phyloP scores from a whole-genome alignment of 345 rosid species.

The Euclidium syriacum region DNA sequence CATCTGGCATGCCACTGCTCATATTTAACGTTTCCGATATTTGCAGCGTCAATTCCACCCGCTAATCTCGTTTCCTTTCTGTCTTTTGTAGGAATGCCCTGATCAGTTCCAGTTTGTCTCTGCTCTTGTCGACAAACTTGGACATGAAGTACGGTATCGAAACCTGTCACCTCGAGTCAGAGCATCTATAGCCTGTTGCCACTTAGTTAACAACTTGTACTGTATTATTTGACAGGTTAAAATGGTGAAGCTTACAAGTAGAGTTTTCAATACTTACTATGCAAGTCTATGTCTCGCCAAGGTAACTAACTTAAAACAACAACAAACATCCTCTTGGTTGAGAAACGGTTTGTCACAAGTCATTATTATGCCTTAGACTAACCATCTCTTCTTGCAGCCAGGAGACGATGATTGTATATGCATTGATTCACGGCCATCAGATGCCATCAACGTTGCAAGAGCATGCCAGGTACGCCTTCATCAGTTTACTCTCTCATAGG shows the following conservation, averaged over 20 bases:
- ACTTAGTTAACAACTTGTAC: neutral
- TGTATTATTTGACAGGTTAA: conserved; percentile 51
- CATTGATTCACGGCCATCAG: conserved; percentile 83
- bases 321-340: conserved; percentile 2
- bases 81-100: conserved; percentile 48
- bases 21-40: neutral
- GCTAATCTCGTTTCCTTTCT: neutral
- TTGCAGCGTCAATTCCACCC: neutral
- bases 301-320: conserved; percentile 50
- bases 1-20: neutral
- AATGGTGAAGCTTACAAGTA: conserved; percentile 79
- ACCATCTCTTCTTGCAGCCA: conserved; percentile 49
- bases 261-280: conserved; percentile 60
- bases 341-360: neutral
- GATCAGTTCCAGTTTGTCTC: conserved; percentile 69
- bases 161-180: neutral
- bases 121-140: conserved; percentile 54
- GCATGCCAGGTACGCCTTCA: conserved; percentile 27
- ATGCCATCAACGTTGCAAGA: conserved; percentile 80
- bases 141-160: conserved; percentile 48
- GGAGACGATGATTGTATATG: conserved; percentile 49
- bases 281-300: conserved; percentile 64
- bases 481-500: neutral
- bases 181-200: neutral
- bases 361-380: conserved; percentile 7